Percentiles rank a stretch among this genome's conserved stretches.
Evolutionary conservation across 352 stramenopile genomes (phyloP).

Genomic region (Phytophthora pini): DNA sequence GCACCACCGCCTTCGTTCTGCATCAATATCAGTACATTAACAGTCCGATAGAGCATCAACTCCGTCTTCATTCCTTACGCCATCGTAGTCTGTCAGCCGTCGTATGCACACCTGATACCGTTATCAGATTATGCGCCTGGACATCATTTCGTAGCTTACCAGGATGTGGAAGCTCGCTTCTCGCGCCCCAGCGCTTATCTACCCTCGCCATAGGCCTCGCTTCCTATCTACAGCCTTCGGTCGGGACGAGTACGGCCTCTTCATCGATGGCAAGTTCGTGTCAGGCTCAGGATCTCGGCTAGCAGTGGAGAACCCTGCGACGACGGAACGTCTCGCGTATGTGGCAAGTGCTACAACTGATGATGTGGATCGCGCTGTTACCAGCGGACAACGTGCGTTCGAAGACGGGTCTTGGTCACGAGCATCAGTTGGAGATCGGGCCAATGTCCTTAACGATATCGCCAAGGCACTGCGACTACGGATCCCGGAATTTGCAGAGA

Average conservation of each 20-base stretch:
- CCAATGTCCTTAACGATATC: slow-evolving; percentile 49
- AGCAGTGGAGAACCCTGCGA: slow-evolving; percentile 59
- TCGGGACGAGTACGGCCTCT: slow-evolving; percentile 50
- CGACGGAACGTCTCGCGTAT: slow-evolving; percentile 46
- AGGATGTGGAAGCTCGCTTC: slow-evolving; percentile 12
- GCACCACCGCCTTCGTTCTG: slow-evolving; percentile 34
- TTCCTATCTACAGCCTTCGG: slow-evolving; percentile 30
- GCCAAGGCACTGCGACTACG: slow-evolving; percentile 43
- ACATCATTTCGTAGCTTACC: slow-evolving; percentile 18
- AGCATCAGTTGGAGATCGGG: slow-evolving; percentile 39
- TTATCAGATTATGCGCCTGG: slow-evolving; percentile 18
- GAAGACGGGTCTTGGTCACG: slow-evolving; percentile 39
- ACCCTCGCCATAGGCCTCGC: not conserved
- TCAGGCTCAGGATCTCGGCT: slow-evolving; percentile 35
- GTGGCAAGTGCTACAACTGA: slow-evolving; percentile 38
- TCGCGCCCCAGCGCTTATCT: not conserved
- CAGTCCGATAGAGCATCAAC: not conserved
- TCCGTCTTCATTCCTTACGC: slow-evolving; percentile 9
- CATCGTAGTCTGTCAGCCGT: slow-evolving; percentile 10
- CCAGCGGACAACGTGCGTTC: slow-evolving; percentile 41
- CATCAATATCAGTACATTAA: not conserved
- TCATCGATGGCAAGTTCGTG: slow-evolving; percentile 50
- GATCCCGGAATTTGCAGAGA: slow-evolving; percentile 56
- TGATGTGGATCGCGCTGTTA: slow-evolving; percentile 50
- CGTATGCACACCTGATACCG: slow-evolving; percentile 9